A percentile compares a stretch with the other conserved stretches of the same genome.
These are phyloP conservation scores for Westerdykella aurantiaca DNA, from an alignment of 2,329 filamentous ascomycete genomes.

Conservation along the genomic window DNA sequence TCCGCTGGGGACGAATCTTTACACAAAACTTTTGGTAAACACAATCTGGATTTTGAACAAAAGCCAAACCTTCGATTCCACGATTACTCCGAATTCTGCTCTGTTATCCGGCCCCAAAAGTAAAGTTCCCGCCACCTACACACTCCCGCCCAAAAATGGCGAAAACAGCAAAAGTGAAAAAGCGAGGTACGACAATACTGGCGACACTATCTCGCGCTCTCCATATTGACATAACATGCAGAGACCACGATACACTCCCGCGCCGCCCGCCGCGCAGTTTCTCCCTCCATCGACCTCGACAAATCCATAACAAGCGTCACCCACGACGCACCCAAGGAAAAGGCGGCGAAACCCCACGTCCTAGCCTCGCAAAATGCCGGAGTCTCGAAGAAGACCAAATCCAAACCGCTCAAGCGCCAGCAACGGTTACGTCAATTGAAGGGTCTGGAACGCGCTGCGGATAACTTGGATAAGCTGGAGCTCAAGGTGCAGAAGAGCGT, in stretches of 20 bases:
- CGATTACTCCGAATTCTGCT: too few species aligned
- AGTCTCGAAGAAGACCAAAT: conserved; percentile 61
- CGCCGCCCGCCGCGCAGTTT: conserved; percentile 65
- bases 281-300: conserved; percentile 64
- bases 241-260: conserved; percentile 65
- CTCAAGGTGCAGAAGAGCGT: conserved; percentile 52
- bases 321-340: conserved; percentile 23
- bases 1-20: too few species aligned
- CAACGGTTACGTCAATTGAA: conserved; percentile 46
- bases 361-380: conserved; percentile 65
- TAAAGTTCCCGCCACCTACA: not conserved
- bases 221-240: conserved; percentile 28
- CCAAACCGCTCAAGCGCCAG: conserved; percentile 48
- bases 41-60: too few species aligned
- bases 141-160: conserved; percentile 28
- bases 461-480: conserved; percentile 50
- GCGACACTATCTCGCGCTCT: not conserved
- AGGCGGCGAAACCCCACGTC: conserved; percentile 43
- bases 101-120: too few species aligned
- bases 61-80: not conserved
- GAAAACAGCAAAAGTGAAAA: conserved; percentile 35
- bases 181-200: not conserved
- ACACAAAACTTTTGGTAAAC: too few species aligned
- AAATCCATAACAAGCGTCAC: conserved; percentile 59
- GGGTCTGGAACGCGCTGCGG: conserved; percentile 51